A percentile compares a stretch with the other conserved stretches of the same genome.
Evolutionary conservation across 1,284 basidiomycete genomes (phyloP).

Genomic region (Cystobasidiaceae sp.): DNA sequence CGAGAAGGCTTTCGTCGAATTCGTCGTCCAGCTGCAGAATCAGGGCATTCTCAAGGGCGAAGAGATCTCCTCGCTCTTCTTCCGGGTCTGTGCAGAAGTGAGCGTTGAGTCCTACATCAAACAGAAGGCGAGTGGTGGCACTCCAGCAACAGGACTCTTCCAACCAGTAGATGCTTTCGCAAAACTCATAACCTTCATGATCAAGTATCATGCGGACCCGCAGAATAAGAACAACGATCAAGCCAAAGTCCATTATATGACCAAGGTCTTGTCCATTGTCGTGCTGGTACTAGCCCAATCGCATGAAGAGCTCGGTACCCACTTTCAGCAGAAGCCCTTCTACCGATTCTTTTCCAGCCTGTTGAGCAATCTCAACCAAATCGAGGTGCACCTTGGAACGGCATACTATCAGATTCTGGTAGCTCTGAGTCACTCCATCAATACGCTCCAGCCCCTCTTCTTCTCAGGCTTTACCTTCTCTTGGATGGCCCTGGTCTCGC

Average conservation of each 20-base stretch:
- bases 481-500: constrained; percentile 94
- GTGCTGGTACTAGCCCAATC: constrained; percentile 90
- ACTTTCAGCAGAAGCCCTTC: constrained; percentile 97
- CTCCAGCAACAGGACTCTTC: constrained; percentile 64
- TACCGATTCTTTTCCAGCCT: constrained; percentile 97
- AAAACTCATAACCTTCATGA: constrained; percentile 91
- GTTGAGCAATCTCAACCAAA: constrained; percentile 79
- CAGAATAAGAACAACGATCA: constrained; percentile 78
- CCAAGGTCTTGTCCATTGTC: constrained; percentile 96
- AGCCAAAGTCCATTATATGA: constrained; percentile 92
- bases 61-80: constrained; percentile 95
- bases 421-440: constrained; percentile 82
- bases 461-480: constrained; percentile 98
- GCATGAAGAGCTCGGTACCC: constrained; percentile 85
- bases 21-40: constrained; percentile 91
- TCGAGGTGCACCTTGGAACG: constrained; percentile 71
- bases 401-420: constrained; percentile 86
- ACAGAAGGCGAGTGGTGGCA: constrained; percentile 70
- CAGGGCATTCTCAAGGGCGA: constrained; percentile 95
- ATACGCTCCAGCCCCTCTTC: constrained; percentile 90
- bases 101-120: constrained; percentile 89
- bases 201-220: constrained; percentile 97
- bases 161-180: constrained; percentile 94
- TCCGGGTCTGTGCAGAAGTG: constrained; percentile 93
- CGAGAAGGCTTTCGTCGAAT: constrained; percentile 95